phyloP scores from a whole-genome alignment of 345 rosid species.

The Eucalyptus fibrosa region DNA sequence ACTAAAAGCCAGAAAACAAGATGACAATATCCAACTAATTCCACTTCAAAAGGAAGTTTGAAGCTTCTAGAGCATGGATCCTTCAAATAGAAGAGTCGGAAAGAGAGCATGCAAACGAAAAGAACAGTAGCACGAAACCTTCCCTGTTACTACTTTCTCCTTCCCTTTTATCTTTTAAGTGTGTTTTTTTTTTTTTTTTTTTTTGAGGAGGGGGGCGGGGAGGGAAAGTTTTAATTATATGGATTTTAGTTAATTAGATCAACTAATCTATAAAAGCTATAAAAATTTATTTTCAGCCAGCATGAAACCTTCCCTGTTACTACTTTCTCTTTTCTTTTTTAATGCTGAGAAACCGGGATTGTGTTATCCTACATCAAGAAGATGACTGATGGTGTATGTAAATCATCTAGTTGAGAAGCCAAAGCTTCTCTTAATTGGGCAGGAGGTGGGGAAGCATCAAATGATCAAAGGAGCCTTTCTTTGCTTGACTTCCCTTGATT shows the following conservation, averaged over 20 bases:
- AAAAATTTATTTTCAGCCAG: neutral
- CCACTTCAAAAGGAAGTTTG: neutral
- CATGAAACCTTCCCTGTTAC: neutral
- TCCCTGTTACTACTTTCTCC: neutral
- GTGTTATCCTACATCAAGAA: neutral
- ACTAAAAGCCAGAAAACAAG: neutral
- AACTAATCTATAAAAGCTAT: neutral
- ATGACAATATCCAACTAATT: neutral
- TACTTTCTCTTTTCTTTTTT: neutral
- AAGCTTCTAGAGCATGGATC: neutral
- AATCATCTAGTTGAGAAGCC: neutral
- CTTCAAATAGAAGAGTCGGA: neutral
- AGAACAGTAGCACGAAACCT: neutral
- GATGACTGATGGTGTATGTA: neutral
- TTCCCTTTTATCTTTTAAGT: neutral
- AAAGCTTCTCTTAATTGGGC: neutral
- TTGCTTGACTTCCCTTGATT: neutral
- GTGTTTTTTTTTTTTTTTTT: neutral
- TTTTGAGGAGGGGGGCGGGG: neutral
- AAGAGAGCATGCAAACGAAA: neutral
- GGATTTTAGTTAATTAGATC: neutral
- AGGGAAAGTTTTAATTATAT: neutral
- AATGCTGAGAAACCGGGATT: neutral
- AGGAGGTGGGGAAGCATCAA: neutral
- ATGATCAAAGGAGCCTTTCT: neutral